These are phyloP conservation scores for Amaranthus cruentus DNA, from an alignment of 148 eudicot species.

Conservation along the genomic window DNA sequence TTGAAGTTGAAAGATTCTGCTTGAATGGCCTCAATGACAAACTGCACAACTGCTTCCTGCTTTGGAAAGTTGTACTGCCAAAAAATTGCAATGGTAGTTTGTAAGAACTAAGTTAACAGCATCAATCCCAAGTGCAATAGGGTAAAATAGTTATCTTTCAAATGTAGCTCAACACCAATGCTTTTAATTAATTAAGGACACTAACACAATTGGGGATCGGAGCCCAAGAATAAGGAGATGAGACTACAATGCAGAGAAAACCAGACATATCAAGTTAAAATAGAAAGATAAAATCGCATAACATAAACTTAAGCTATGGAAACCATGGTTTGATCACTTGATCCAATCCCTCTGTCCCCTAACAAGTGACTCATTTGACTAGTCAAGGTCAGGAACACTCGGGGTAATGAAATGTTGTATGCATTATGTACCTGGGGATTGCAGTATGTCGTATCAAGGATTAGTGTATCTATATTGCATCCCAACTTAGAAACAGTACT, in stretches of 20 bases:
- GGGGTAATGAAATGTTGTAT: not conserved
- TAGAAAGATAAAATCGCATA: not conserved
- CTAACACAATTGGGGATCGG: not conserved
- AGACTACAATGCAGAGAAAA: not conserved
- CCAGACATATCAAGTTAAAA: not conserved
- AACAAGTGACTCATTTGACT: no score
- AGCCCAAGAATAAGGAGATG: not conserved
- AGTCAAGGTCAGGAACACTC: no score
- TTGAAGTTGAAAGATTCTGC: conserved; percentile 91
- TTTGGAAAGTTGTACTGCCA: conserved; percentile 95
- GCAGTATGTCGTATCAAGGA: conserved; percentile 95
- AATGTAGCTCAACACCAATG: not conserved
- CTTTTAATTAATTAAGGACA: not conserved
- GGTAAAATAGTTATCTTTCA: not conserved
- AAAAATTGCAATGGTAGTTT: conserved; percentile 17
- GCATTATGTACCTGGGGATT: conserved; percentile 61
- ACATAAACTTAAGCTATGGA: not conserved
- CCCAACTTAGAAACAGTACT: conserved; percentile 35
- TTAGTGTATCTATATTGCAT: conserved; percentile 53
- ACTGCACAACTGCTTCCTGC: conserved; percentile 89
- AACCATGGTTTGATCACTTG: no score
- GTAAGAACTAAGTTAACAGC: not conserved
- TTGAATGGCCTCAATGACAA: conserved; percentile 90
- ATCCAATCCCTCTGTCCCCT: no score
- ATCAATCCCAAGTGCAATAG: not conserved